Evolutionary conservation across 179 eudicot genomes (phyloP).

Genomic region (Spinacia oleracea): DNA sequence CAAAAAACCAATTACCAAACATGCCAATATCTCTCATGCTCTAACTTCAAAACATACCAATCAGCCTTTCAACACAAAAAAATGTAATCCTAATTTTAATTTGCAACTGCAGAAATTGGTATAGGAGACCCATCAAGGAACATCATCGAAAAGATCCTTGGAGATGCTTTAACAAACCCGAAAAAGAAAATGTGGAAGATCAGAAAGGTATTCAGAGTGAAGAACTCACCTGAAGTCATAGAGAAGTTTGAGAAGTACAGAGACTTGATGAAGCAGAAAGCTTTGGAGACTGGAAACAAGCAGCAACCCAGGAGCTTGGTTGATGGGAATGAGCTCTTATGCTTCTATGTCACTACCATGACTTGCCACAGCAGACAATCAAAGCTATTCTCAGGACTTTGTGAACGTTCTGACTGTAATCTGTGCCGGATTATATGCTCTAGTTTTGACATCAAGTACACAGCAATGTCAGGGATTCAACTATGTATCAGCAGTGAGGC

Average conservation of each 20-base stretch:
- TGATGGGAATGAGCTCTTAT: conserved; percentile 50
- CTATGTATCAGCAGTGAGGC: conserved; percentile 29
- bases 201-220: conserved; percentile 35
- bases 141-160: conserved; percentile 41
- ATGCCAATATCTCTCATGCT: too few relatives aligned
- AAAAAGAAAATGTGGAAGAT: conserved; percentile 25
- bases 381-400: conserved; percentile 26
- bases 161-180: conserved; percentile 27
- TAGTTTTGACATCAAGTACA: conserved; percentile 24
- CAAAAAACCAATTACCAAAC: too few relatives aligned
- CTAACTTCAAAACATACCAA: too few relatives aligned
- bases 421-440: conserved; percentile 33
- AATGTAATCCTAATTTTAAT: not conserved
- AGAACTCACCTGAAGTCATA: conserved; percentile 34
- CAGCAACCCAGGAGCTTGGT: conserved; percentile 43
- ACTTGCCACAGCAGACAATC: conserved; percentile 33
- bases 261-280: conserved; percentile 38
- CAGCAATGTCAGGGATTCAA: conserved; percentile 27
- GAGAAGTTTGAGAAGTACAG: conserved; percentile 40
- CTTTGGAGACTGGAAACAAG: conserved; percentile 24
- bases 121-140: conserved; percentile 43
- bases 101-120: conserved; percentile 32
- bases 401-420: conserved; percentile 32
- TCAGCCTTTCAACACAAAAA: not conserved
- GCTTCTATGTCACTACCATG: conserved; percentile 45